Conservation (phyloP, 768 basidiomycete genomes). For the Auricularia sp. region DNA sequence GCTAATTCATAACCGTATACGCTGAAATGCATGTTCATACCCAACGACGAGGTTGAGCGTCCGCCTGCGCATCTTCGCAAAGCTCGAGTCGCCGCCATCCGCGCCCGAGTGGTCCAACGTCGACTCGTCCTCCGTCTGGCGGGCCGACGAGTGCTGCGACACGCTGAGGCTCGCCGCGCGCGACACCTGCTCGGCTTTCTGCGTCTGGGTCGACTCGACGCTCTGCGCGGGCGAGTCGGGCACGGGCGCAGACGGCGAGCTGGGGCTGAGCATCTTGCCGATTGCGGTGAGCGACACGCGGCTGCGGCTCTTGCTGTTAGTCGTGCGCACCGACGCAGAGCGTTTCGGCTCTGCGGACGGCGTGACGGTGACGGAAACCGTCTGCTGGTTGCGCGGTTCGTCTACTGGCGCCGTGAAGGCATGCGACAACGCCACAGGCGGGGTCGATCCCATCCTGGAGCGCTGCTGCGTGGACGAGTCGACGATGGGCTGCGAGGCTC, state of each 20-base stretch:
- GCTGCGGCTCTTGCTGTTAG: conserved; percentile 44
- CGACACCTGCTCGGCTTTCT: not conserved
- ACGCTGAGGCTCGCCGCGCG: not conserved
- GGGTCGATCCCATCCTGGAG: not conserved
- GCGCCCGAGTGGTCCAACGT: not conserved
- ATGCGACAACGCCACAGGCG: not conserved
- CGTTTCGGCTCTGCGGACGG: not conserved
- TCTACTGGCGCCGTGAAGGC: not conserved
- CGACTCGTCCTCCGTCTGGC: conserved; percentile 1
- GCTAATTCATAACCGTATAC: not conserved
- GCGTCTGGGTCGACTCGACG: too few species aligned
- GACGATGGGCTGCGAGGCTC: not conserved
- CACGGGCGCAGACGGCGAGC: not conserved
- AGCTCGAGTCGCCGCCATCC: not conserved
- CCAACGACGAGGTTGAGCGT: conserved; percentile 1
- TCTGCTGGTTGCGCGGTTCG: not conserved
- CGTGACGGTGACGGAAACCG: not conserved
- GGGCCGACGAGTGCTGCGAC: not conserved
- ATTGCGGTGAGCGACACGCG: conserved; percentile 72
- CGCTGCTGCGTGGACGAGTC: not conserved
- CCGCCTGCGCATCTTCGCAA: conserved; percentile 5
- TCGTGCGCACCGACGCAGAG: not conserved
- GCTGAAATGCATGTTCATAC: not conserved
- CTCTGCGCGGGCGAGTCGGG: too few species aligned
- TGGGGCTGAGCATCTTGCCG: conserved; percentile 54